Evolutionary conservation across 345 rosid species (phyloP), one percentile per base, ranked within the genome.

Genomic region (Eucalyptus curtisii): DNA sequence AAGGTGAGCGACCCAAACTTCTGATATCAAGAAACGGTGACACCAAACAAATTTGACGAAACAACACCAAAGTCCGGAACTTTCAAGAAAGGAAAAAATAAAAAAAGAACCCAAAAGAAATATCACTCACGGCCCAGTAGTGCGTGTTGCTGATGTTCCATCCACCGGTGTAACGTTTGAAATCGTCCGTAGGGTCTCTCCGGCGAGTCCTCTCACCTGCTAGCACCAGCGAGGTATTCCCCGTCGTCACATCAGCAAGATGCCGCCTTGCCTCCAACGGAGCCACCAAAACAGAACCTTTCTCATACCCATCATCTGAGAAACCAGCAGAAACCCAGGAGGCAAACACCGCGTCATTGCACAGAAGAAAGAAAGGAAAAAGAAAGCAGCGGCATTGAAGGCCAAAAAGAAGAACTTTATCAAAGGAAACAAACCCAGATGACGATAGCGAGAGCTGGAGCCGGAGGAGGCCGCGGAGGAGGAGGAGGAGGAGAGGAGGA

Each of bases 61-160:
- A 50, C 87, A 5, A 49, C 57, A 33, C 42, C 59, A 17, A 85
- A 49, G 57, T 30, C 30, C 27, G 14, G 53, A 47, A 49, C 27
- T 37, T 37, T 55, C 19, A 24, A 31, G 84, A 24, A 25, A 45
- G 3, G 49, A 31, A 27, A 12, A 4, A 44, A 61, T 64, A 7
- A 3, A 42, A 42, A 40, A 24, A 55, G 0, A 55, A 55, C 61
- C n/a, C 27, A 49, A 64, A 8, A 85, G 68, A 24, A 37, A 64
- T 48, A 49, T 31, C 85, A 95, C 99, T 94, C 92, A 98, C 99
- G 92, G 97, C 94, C 98, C 95, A 96, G 89, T 98, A 98, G 90
- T 97, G 94, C 13, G 86, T 3, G 86, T 91, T 93, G 95, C 97
- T 97, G 90, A 98, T 97, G 90, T 98, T 97, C 96, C 96, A 98